A percentile compares a stretch with the other conserved stretches of the same genome.
phyloP scores from a whole-genome alignment of 148 eudicot species.

The Rhododendron ferrugineum region DNA sequence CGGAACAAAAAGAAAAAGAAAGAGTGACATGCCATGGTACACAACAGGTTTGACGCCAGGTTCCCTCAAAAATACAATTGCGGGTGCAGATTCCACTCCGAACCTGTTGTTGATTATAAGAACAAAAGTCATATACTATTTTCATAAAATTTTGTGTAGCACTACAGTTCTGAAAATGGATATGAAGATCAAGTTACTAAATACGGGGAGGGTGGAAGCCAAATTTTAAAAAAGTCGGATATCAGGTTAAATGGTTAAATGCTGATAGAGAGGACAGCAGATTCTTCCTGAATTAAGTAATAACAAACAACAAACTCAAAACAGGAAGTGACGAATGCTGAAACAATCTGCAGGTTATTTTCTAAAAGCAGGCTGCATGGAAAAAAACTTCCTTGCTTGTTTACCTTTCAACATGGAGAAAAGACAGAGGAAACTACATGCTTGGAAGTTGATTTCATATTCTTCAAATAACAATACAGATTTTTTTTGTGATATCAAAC shows the following conservation, averaged over 20 bases:
- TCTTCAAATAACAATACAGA: neutral
- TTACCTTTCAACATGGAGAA: neutral
- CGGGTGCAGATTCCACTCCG: constrained; percentile 84
- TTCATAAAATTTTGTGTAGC: neutral
- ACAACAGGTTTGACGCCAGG: constrained; percentile 80
- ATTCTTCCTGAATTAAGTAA: neutral
- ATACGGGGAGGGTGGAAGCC: neutral
- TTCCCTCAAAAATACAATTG: constrained; percentile 73
- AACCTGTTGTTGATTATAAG: constrained; percentile 41
- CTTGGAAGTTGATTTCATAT: neutral
- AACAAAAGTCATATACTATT: constrained; percentile 9
- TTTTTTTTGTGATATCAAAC: neutral
- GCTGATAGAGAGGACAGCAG: neutral
- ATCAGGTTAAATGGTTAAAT: neutral
- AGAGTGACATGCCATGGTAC: constrained; percentile 51
- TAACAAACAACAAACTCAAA: neutral
- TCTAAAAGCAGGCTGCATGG: neutral
- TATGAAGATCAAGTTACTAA: neutral
- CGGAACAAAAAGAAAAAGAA: neutral
- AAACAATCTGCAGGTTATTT: neutral
- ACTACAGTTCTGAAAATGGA: neutral
- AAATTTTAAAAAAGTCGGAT: neutral
- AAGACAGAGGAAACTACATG: neutral
- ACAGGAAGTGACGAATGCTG: neutral
- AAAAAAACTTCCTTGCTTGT: neutral